Evolutionary conservation across 1,284 basidiomycete genomes (phyloP).

Genomic region (Marasmius fiardii): DNA sequence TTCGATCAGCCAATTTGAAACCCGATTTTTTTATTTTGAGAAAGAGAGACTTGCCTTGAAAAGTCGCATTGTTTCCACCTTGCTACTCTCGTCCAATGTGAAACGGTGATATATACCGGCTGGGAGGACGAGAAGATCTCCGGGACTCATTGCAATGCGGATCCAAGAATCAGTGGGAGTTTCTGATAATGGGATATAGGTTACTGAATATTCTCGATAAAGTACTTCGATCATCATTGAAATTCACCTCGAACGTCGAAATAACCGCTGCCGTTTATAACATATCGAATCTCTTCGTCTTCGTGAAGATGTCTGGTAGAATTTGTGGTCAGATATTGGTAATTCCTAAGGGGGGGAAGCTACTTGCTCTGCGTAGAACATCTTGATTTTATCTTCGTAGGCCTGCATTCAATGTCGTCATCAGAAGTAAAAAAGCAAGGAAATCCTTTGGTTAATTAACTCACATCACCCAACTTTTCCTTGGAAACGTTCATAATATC

Average conservation of each 20-base stretch:
- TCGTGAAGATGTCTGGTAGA: constrained; percentile 83
- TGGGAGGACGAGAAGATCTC: constrained; percentile 74
- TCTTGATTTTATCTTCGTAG: constrained; percentile 77
- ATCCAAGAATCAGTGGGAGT: constrained; percentile 67
- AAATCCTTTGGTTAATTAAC: constrained; percentile 9
- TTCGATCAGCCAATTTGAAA: not conserved
- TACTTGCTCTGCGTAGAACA: constrained; percentile 77
- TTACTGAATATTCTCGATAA: not conserved
- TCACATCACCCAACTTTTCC: constrained; percentile 66
- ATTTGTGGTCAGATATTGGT: not conserved
- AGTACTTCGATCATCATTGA: not conserved
- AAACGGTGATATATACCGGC: constrained; percentile 86
- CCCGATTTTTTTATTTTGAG: too few species aligned
- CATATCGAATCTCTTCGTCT: constrained; percentile 89
- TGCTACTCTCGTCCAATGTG: constrained; percentile 70
- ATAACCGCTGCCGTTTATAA: constrained; percentile 78
- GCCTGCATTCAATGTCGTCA: constrained; percentile 18
- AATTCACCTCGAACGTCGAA: constrained; percentile 77
- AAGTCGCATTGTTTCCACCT: constrained; percentile 70
- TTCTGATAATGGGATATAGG: constrained; percentile 29
- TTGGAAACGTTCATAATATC: constrained; percentile 75
- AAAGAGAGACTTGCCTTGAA: constrained; percentile 79
- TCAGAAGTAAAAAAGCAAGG: not conserved
- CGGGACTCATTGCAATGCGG: constrained; percentile 61
- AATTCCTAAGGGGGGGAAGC: not conserved